phyloP scores from a whole-genome alignment of 2,329 filamentous ascomycete genomes.

The Helotiales sp. region DNA sequence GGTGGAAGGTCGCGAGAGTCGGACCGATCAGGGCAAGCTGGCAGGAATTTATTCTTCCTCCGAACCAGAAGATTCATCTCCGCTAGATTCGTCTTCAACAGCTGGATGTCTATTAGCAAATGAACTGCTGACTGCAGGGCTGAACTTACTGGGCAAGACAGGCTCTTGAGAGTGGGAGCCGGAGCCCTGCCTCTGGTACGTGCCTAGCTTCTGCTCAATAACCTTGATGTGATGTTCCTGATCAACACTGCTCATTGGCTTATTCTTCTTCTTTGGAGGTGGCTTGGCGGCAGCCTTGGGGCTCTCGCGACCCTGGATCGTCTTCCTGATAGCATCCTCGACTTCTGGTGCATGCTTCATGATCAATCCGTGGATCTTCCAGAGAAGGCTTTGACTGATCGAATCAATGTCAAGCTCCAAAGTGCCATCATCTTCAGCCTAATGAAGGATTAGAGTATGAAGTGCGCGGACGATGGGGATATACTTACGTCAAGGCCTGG shows the following conservation, averaged over 20 bases:
- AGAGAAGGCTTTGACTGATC: conserved; percentile 57
- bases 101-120: conserved; percentile 31
- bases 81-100: conserved; percentile 52
- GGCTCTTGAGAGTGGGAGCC: conserved; percentile 48
- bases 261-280: conserved; percentile 62
- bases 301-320: conserved; percentile 38
- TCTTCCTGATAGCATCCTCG: conserved; percentile 37
- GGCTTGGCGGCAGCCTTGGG: conserved; percentile 43
- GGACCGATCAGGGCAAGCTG: not conserved
- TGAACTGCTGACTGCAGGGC: not conserved
- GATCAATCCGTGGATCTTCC: conserved; percentile 59
- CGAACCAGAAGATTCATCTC: conserved; percentile 59
- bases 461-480: conserved; percentile 21
- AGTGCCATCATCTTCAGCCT: conserved; percentile 57
- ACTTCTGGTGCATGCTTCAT: conserved; percentile 56
- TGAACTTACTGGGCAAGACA: conserved; percentile 40
- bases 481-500: conserved; percentile 68
- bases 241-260: conserved; percentile 76
- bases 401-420: conserved; percentile 65
- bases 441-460: conserved; percentile 36
- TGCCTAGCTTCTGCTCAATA: conserved; percentile 63
- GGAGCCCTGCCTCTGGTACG: conserved; percentile 43
- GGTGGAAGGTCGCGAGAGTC: not conserved
- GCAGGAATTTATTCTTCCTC: conserved; percentile 48
- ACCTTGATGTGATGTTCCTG: conserved; percentile 71